Evolutionary conservation across 768 basidiomycete genomes (phyloP).

Genomic region (Boletellus sp.): DNA sequence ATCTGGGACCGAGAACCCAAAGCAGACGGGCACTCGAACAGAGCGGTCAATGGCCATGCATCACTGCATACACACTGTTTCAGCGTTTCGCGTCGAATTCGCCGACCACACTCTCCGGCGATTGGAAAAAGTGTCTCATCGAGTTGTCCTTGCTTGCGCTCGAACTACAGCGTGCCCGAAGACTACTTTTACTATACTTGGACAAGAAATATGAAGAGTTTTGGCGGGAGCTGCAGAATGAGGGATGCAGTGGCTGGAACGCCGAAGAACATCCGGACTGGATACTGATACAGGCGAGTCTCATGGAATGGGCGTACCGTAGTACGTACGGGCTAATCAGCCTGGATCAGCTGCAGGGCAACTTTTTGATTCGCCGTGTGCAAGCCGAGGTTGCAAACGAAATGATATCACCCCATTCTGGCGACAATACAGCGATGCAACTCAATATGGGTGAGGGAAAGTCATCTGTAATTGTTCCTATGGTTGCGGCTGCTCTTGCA

Average conservation of each 20-base stretch:
- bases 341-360: conserved; percentile 37
- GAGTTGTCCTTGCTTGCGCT: no score
- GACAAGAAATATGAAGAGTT: no score
- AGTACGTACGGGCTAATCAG: background rate
- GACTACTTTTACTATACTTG: no score
- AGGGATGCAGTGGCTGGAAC: no score
- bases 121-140: no score
- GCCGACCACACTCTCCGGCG: no score
- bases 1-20: background rate
- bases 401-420: conserved; percentile 40
- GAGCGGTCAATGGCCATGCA: conserved; percentile 31
- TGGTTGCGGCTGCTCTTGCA: conserved; percentile 39
- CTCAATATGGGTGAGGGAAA: conserved; percentile 60
- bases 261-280: no score
- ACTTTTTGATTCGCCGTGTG: conserved; percentile 39
- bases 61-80: no score
- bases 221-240: no score
- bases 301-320: no score
- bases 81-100: no score
- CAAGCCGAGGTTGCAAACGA: conserved; percentile 39
- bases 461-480: conserved; percentile 43
- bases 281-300: conserved; percentile 32
- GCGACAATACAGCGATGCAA: conserved; percentile 39
- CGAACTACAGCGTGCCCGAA: no score
- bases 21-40: conserved; percentile 2